These are phyloP conservation scores for Begonia masoniana DNA, from an alignment of 306 rosid genomes.

Conservation along the genomic window DNA sequence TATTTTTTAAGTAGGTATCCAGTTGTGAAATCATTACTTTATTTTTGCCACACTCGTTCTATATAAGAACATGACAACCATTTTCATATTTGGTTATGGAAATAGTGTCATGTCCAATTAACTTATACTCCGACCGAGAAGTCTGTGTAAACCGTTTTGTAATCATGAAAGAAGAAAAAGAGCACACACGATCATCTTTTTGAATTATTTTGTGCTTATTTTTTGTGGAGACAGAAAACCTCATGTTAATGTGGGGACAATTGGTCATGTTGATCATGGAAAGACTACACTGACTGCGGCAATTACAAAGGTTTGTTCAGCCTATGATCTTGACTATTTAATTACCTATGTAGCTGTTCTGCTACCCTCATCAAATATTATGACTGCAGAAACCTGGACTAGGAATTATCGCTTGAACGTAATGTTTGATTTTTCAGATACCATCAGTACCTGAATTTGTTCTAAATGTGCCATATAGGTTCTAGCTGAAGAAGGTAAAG, in stretches of 20 bases:
- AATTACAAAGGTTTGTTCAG: constrained; percentile 71
- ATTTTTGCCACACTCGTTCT: no score
- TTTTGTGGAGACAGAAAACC: constrained; percentile 55
- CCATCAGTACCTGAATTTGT: constrained; percentile 4
- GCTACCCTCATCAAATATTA: not conserved
- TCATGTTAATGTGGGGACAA: constrained; percentile 88
- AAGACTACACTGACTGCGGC: constrained; percentile 96
- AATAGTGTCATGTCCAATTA: no score
- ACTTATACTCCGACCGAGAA: no score
- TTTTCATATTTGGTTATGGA: no score
- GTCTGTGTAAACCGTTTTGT: no score
- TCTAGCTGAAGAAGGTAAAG: constrained; percentile 88
- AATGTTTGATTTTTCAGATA: not conserved
- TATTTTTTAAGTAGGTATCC: no score
- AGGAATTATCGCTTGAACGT: not conserved
- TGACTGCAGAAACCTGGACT: not conserved
- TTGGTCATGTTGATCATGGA: constrained; percentile 95
- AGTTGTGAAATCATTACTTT: no score
- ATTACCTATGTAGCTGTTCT: not conserved
- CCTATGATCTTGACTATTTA: constrained; percentile 2
- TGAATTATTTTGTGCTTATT: not conserved
- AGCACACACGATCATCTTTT: no score
- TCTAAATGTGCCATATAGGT: constrained; percentile 27
- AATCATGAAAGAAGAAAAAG: no score
- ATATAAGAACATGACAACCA: no score